A percentile compares a stretch with the other conserved stretches of the same genome.
Conservation (phyloP, 2,329 filamentous ascomycete genomes). For the Fusarium buharicum region DNA sequence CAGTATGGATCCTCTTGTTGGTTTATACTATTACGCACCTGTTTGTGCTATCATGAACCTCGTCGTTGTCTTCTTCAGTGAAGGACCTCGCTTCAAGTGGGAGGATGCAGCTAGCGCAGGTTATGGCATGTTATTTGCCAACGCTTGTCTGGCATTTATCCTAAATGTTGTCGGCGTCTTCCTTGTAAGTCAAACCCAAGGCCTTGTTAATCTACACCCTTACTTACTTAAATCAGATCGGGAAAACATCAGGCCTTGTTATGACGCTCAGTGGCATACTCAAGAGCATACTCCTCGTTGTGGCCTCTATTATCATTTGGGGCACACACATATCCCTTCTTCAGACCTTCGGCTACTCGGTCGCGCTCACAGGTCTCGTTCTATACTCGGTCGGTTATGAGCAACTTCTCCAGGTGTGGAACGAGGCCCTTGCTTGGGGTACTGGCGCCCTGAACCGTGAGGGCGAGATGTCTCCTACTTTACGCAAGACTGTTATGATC, state of each 20-base stretch:
- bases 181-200: conserved; percentile 67
- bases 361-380: conserved; percentile 67
- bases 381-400: conserved; percentile 60
- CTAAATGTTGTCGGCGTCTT: conserved; percentile 89
- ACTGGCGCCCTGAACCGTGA: conserved; percentile 37
- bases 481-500: conserved; percentile 39
- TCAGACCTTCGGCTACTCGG: conserved; percentile 80
- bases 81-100: conserved; percentile 73
- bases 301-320: conserved; percentile 81
- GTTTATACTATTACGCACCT: conserved; percentile 89
- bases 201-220: neutral
- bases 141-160: conserved; percentile 81
- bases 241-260: conserved; percentile 86
- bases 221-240: conserved; percentile 69
- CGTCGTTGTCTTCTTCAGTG: conserved; percentile 73
- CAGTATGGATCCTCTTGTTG: conserved; percentile 90
- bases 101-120: conserved; percentile 74
- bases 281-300: conserved; percentile 87
- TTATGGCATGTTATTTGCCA: conserved; percentile 71
- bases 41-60: conserved; percentile 86
- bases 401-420: conserved; percentile 44
- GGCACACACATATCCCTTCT: conserved; percentile 74
- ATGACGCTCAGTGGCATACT: conserved; percentile 88
- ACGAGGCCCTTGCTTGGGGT: conserved; percentile 41
- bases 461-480: conserved; percentile 34